Conservation (phyloP, 768 basidiomycete species). For the Sporobolomyces roseus region DNA sequence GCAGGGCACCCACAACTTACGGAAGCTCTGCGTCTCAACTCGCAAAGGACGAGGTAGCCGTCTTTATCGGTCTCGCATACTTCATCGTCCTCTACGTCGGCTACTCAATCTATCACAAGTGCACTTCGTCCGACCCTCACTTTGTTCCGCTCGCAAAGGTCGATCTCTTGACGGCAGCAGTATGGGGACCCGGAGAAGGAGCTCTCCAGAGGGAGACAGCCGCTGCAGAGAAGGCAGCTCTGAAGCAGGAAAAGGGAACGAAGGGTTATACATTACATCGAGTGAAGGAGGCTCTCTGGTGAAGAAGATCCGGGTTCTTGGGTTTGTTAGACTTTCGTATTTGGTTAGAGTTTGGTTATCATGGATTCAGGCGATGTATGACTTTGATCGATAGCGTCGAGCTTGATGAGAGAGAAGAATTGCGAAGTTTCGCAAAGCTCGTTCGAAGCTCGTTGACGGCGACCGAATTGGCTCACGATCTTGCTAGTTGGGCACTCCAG, state of each 20-base stretch:
- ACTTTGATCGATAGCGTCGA: too few species aligned
- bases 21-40: conserved; percentile 50
- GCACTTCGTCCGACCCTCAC: conserved; percentile 47
- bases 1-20: conserved; percentile 36
- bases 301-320: background rate
- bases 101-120: conserved; percentile 26
- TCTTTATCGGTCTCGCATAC: conserved; percentile 57
- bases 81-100: conserved; percentile 55
- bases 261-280: background rate
- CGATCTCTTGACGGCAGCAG: conserved; percentile 59
- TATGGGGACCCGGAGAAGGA: conserved; percentile 56
- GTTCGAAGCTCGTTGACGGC: too few species aligned
- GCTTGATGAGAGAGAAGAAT: too few species aligned
- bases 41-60: conserved; percentile 60
- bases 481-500: too few species aligned
- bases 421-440: too few species aligned
- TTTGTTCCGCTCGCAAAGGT: conserved; percentile 54
- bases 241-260: conserved; percentile 5
- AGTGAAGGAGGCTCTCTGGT: background rate
- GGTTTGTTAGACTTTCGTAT: background rate
- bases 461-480: too few species aligned
- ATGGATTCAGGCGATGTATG: too few species aligned
- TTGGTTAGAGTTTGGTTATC: too few species aligned
- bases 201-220: conserved; percentile 23
- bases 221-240: conserved; percentile 27